These are phyloP conservation scores for Globisporangium mamillatum DNA, from an alignment of 352 stramenopile genomes.

Conservation along the genomic window DNA sequence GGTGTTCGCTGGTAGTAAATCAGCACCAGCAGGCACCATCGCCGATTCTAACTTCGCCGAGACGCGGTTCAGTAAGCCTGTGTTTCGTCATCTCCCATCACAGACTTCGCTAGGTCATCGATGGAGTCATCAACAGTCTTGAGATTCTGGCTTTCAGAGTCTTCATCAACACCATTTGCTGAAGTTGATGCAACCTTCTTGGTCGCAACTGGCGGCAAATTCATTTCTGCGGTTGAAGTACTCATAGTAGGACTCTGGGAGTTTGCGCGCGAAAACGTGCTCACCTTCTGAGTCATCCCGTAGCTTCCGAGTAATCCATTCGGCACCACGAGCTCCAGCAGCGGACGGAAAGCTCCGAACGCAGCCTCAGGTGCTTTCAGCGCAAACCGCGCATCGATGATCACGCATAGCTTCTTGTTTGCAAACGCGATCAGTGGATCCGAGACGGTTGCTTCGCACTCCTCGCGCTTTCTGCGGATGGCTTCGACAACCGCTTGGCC, in stretches of 20 bases:
- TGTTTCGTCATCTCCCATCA: background rate
- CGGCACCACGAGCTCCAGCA: constrained; percentile 53
- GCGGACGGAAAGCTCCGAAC: constrained; percentile 33
- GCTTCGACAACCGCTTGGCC: constrained; percentile 28
- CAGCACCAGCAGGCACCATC: background rate
- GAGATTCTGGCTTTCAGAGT: background rate
- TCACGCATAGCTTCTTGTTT: constrained; percentile 26
- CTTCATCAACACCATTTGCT: background rate
- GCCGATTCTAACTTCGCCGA: background rate
- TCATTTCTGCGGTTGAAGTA: background rate
- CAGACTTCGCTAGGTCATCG: too few relatives aligned
- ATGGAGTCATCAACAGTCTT: background rate
- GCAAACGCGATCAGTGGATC: constrained; percentile 1
- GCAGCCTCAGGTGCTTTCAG: constrained; percentile 30
- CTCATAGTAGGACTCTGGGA: background rate
- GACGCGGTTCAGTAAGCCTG: background rate
- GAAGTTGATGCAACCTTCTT: background rate
- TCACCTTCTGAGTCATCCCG: background rate
- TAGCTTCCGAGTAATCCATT: constrained; percentile 40
- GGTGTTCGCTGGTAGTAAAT: background rate
- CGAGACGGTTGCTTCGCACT: constrained; percentile 9
- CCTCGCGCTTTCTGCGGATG: constrained; percentile 30
- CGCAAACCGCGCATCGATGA: constrained; percentile 28
- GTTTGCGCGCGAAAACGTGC: background rate
- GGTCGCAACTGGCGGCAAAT: background rate